Evolutionary conservation across 805 yeast genomes (phyloP), one percentile per base, ranked within the genome.

Genomic region (Starmerella scarabaei): DNA sequence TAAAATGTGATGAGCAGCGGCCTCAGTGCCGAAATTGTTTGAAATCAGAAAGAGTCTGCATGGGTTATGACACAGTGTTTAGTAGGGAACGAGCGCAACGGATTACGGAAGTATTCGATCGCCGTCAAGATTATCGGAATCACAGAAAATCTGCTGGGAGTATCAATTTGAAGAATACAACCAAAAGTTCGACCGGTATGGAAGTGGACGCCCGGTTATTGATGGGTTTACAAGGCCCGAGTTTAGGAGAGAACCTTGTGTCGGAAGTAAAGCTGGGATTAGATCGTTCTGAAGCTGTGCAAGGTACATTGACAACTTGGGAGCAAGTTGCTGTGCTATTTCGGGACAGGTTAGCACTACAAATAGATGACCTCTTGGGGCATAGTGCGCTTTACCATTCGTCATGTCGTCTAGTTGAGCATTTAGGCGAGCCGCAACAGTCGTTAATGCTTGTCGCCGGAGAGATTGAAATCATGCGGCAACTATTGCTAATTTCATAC

Each of bases 1-100:
- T 78, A 52, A 78, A 78, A 60, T 79, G 86, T 58, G 86, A 79
- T 57, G 86, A 79, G 60, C 58, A 76, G 36, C 77, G 74, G 51
- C 84, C 85, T 1, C 64, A 68, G 41, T 79, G 86, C 55, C 65
- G 63, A 50, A 78, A 79, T 52, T 79, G 86, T 55, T 76, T 73
- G 49, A 68, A 77, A 41, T 65, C 74, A 19, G 72, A 72, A 53
- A 75, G 77, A 43, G 67, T 69, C 9, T 79, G 86, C 50, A 59
- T 73, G n/a, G 85, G 84, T 4, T 78, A 79, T 54, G 80, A 72
- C 40, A 55, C 67, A 2, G 45, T 59, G 7, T 59, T 59, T 21
- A 34, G 40, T n/a, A 15, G 30, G n/a, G 45, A 36, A 15, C 40
- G 45, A 12, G 18, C 24, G 5, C 19, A 35, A 15, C 41, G 46